Evolutionary conservation across 495 filamentous ascomycete genomes (phyloP).

Genomic region (Chaetomium cochliodes): DNA sequence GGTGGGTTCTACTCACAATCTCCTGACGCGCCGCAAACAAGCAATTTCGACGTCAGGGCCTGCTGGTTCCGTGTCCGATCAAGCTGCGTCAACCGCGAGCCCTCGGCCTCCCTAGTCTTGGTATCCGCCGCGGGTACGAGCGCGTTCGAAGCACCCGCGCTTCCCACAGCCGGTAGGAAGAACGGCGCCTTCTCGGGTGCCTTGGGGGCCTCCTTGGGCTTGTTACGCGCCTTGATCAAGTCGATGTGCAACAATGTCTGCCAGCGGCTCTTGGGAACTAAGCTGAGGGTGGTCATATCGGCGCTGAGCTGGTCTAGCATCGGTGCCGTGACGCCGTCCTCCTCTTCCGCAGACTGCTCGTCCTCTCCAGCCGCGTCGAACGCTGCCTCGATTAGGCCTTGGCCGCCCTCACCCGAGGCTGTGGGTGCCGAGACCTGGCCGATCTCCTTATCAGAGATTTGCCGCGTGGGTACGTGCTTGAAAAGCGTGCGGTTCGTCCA

Average conservation of each 20-base stretch:
- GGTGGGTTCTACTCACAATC: slow-evolving; percentile 46
- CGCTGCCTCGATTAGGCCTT: slow-evolving; percentile 63
- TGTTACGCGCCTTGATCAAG: slow-evolving; percentile 87
- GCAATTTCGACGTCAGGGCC: slow-evolving; percentile 62
- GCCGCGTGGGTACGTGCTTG: slow-evolving; percentile 77
- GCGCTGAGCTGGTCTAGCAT: slow-evolving; percentile 70
- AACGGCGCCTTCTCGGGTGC: slow-evolving; percentile 92
- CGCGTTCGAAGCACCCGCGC: slow-evolving; percentile 20
- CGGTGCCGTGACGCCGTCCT: slow-evolving; percentile 48
- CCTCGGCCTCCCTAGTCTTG: slow-evolving; percentile 24
- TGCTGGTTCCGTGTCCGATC: slow-evolving; percentile 44
- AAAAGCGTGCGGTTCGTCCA: slow-evolving; percentile 95
- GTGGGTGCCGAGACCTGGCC: slow-evolving; percentile 61
- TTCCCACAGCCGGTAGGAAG: slow-evolving; percentile 75
- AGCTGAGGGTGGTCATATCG: slow-evolving; percentile 80
- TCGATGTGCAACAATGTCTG: slow-evolving; percentile 90
- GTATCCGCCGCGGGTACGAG: slow-evolving; percentile 28
- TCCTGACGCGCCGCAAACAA: slow-evolving; percentile 43
- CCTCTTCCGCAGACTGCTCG: slow-evolving; percentile 48
- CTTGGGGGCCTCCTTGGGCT: slow-evolving; percentile 88
- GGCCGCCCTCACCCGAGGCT: slow-evolving; percentile 78
- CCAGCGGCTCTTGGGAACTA: slow-evolving; percentile 88
- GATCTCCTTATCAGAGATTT: slow-evolving; percentile 73
- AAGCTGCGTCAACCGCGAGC: slow-evolving; percentile 42
- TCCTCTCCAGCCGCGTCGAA: slow-evolving; percentile 56